Evolutionary conservation across 2,329 filamentous ascomycete species (phyloP), one percentile per base, ranked within the genome.

Genomic region (Penicillium psychrosexuale): DNA sequence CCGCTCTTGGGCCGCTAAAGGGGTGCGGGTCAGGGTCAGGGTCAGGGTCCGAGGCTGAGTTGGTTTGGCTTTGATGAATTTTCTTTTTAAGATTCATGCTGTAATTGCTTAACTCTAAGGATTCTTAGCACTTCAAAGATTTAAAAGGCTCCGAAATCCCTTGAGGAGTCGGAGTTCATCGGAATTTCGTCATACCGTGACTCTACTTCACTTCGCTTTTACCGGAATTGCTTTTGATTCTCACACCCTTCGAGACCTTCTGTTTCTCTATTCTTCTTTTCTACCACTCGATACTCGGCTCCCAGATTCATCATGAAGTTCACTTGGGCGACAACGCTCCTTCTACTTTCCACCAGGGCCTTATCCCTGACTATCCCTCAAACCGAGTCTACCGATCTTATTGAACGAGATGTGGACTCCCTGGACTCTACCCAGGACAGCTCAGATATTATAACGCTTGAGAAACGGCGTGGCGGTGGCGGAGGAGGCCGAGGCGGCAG

Each of bases 381-480:
- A 30, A 28, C 36, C 7, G 44, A 53, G 30, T 48, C 57, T 24
- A 44, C 47, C 8, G 68, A 68, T 44, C 52, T 72, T 11, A 52
- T 63, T 12, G 42, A 57, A 28, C 59, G 58, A 38, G 58, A 66
- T 59, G 48, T 50, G 3, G 17, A 28, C n/a, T 11, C 5, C 8
- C 22, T 36, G 17, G 40, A 51, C 12, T 47, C 51, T 37, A 50
- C 38, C n/a, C 31, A 47, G 22, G 50, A 59, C 2, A 45, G 55
- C 5, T 47, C 51, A 9, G 59, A 68, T 33, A 40, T 58, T 6
- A 39, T 60, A 6, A 66, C 69, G 28, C 61, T 80, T 28, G 73
- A 76, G 53, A 82, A 81, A 63, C 75, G 80, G 52, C 79, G 77
- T 64, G 79, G 79, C 24, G 75, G 78, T 6, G 75, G 78, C n/a